phyloP scores from a whole-genome alignment of 306 rosid genomes.

The Cicer bijugum region DNA sequence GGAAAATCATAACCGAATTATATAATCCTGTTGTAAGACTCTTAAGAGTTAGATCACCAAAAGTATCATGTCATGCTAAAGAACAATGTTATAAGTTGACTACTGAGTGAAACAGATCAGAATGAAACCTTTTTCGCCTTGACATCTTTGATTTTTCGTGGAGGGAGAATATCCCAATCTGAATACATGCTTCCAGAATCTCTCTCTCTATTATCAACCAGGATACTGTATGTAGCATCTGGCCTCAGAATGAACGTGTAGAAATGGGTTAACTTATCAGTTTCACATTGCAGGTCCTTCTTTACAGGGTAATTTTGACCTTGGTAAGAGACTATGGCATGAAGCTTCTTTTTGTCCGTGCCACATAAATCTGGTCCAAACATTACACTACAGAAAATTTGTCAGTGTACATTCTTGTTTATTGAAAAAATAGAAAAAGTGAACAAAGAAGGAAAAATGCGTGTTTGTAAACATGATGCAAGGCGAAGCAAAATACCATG shows the following conservation, averaged over 20 bases:
- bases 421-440: constrained; percentile 13
- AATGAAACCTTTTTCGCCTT: constrained; percentile 59
- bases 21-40: constrained; percentile 16
- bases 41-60: constrained; percentile 28
- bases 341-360: constrained; percentile 91
- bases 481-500: constrained; percentile 27
- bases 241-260: constrained; percentile 92
- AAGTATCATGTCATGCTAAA: constrained; percentile 21
- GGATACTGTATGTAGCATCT: constrained; percentile 83
- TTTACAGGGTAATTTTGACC: constrained; percentile 96
- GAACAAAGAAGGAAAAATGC: constrained; percentile 18
- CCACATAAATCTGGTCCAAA: constrained; percentile 99
- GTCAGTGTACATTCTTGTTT: constrained; percentile 39
- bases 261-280: constrained; percentile 94
- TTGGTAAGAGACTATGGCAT: constrained; percentile 83
- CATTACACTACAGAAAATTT: constrained; percentile 70
- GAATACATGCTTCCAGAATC: constrained; percentile 68
- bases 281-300: constrained; percentile 94
- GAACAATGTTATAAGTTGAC: background rate
- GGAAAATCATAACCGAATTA: constrained; percentile 11
- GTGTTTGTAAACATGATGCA: background rate
- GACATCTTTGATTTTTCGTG: constrained; percentile 58
- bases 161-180: constrained; percentile 73
- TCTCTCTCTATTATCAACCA: constrained; percentile 84
- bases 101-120: constrained; percentile 37